Base-by-base conservation (phyloP, 306 rosid species). In the Malus fusca region DNA sequence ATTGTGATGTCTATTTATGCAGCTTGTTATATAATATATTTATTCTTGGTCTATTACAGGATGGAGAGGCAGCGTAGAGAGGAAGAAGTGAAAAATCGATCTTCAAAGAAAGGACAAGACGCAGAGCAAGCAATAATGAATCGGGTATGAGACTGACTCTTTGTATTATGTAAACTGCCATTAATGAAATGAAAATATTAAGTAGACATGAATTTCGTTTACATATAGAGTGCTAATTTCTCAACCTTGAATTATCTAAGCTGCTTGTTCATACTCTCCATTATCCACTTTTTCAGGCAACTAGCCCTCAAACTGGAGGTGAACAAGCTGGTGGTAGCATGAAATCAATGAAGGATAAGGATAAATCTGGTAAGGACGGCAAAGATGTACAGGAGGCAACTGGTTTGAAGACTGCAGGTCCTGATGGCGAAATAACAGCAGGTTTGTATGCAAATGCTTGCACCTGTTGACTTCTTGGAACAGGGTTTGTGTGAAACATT, bases 51-150 rank as follows among this genome's bases (percentile, higher is more conserved):
- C 80, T 33, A 53, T 76, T 56, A 46, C 80, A 95, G 99, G 85
- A 92, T 95, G 99, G 99, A 95, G 86, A 89, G 99, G 78, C 99
- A 95, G 76, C 91, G 99, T 31, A 89, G 96, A 68, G 99, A 95
- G 86, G 99, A 95, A 69, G 99, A 95, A 75, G 76, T 95, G 64
- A 95, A 88, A 79, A 89, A 82, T 13, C 87, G 96, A 62, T 60
- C 96, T 37, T 85, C 97, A 1, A 95, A 85, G 77, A 95, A 88
- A 76, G 97, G 96, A 62, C 97, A 86, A 44, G 99, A 87, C 53
- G 86, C 93, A 22, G 99, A 95, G 71, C 97, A 92, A 79, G 75
- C 85, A 18, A 25, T 89, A 69, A 84, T 84, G 65, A 95, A 90
- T 82, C 86, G 99, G 90, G 99, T 95, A 82, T 72, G 90, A 78